A percentile compares a stretch with the other conserved stretches of the same genome.
phyloP scores from a whole-genome alignment of 257 asterid species.

The Solanum dulcamara region DNA sequence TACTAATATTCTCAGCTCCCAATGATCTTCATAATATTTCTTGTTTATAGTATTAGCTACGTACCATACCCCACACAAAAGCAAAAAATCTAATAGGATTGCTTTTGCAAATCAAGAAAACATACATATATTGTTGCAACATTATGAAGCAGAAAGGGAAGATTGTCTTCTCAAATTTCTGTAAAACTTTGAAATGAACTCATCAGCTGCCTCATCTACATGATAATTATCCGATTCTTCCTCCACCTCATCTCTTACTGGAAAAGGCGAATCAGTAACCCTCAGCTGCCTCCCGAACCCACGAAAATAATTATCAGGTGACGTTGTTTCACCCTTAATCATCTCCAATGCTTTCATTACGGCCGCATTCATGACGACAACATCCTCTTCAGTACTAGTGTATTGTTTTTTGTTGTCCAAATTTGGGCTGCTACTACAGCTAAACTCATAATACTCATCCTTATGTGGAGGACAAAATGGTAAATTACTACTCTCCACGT shows the following conservation, averaged over 20 bases:
- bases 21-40: not conserved
- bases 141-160: not conserved
- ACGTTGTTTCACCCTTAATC: not conserved
- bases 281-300: conserved; percentile 6
- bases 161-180: conserved; percentile 5
- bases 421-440: conserved; percentile 9
- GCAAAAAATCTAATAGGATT: not conserved
- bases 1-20: too few relatives aligned
- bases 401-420: not conserved
- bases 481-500: not conserved
- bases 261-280: conserved; percentile 11
- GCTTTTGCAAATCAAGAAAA: not conserved
- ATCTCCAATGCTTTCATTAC: not conserved
- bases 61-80: not conserved
- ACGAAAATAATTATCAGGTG: not conserved
- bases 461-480: not conserved
- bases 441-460: conserved; percentile 2
- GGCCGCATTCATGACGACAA: not conserved
- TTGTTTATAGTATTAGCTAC: too few relatives aligned
- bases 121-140: not conserved
- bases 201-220: conserved; percentile 12
- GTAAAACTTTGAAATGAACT: conserved; percentile 8
- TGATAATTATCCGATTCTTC: not conserved
- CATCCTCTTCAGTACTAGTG: not conserved
- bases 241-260: not conserved